Evolutionary conservation across 257 asterid genomes (phyloP), one percentile per base, ranked within the genome.

Genomic region (Nicotiana tomentosiformis): DNA sequence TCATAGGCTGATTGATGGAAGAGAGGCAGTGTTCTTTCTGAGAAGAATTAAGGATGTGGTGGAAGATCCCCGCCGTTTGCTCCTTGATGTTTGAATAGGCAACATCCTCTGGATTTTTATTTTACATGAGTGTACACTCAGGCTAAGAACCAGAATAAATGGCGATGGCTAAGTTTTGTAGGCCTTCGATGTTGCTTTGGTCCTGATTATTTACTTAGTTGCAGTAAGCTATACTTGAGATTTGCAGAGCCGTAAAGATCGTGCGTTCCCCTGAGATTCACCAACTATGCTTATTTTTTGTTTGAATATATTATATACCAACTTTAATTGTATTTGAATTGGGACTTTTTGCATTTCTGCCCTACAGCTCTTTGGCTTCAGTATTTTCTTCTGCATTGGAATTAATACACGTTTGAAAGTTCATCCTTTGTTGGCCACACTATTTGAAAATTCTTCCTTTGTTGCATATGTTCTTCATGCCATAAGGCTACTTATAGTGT

Each of bases 1-100:
- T 86, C 99, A 96, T 66, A 84, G 98, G 89, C 94, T 96, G 88
- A 96, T 96, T 56, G 99, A 96, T 56, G 98, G 99, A 77, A 94
- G 98, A 93, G 99, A 96, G 90, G 99, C 98, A 0, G 98, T 94
- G 51, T 91, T 90, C 90, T 96, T 94, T 83, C 83, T 96, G 93
- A 89, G 98, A 86, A 92, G 97, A 77, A 96, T 96, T 88, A 94
- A 96, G 77, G 99, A 96, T 65, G 97, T 96, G 82, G 99, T 96
- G 60, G 99, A 96, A 86, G 99, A 96, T 85, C 99, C 99, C 4
- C 99, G 98, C 10, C 90, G 99, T 17, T 74, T 96, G 90, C 91
- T 96, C 80, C 90, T 96, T 86, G 99, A 96, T 84, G 90, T 93
- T 78, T 96, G 93, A 90, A 65, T 78, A 80, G 33, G 66, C 83